These are phyloP conservation scores for Fusarium sp. DNA, from an alignment of 2,329 filamentous ascomycete genomes.

Conservation along the genomic window DNA sequence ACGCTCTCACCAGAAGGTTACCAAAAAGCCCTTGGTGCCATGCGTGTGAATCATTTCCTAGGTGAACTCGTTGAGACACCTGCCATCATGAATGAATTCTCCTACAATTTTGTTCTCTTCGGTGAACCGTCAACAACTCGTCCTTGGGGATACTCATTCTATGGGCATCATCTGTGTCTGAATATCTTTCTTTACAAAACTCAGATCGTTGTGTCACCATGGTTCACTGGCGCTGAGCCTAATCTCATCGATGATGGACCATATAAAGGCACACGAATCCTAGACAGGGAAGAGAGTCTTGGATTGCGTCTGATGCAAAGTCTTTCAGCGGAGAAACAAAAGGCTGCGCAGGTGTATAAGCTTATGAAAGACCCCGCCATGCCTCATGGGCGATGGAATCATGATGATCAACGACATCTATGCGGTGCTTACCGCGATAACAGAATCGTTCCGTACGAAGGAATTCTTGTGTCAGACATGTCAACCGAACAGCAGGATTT, in stretches of 20 bases:
- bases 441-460: conserved; percentile 79
- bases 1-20: conserved; percentile 78
- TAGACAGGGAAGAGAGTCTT: conserved; percentile 72
- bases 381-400: conserved; percentile 79
- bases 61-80: conserved; percentile 73
- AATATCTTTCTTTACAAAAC: conserved; percentile 74
- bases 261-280: conserved; percentile 72
- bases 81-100: conserved; percentile 77
- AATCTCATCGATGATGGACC: conserved; percentile 77
- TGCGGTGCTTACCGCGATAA: conserved; percentile 86
- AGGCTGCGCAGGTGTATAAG: conserved; percentile 67
- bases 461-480: conserved; percentile 66
- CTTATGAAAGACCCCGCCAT: conserved; percentile 73
- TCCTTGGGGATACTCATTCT: conserved; percentile 80
- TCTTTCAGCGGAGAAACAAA: conserved; percentile 58
- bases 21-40: conserved; percentile 74
- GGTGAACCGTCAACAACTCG: conserved; percentile 65
- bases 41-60: conserved; percentile 81
- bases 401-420: conserved; percentile 81
- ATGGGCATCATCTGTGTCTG: conserved; percentile 83
- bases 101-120: conserved; percentile 81
- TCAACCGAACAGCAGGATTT: conserved; percentile 53
- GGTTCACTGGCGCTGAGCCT: conserved; percentile 84
- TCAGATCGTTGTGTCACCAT: conserved; percentile 77
- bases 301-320: conserved; percentile 78